These are phyloP conservation scores for Alternaria gansuensis DNA, from an alignment of 2,329 filamentous ascomycete species.

Conservation along the genomic window DNA sequence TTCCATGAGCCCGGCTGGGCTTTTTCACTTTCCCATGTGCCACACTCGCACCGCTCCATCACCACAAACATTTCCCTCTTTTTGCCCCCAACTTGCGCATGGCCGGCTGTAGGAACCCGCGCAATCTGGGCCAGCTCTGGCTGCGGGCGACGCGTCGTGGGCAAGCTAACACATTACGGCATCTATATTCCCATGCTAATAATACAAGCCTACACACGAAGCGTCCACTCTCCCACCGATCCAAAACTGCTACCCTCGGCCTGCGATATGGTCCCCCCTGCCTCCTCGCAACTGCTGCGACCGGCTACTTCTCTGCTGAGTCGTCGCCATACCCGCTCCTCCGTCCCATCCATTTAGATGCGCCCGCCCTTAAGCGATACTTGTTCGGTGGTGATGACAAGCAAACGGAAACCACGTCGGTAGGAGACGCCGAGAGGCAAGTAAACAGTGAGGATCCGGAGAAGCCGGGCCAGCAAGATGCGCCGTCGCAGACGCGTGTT, in stretches of 20 bases:
- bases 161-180: conserved; percentile 26
- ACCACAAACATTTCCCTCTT: conserved; percentile 6
- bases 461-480: conserved; percentile 43
- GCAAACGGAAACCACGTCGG: conserved; percentile 31
- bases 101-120: conserved; percentile 38
- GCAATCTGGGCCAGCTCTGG: conserved; percentile 40
- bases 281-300: conserved; percentile 38
- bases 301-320: conserved; percentile 32
- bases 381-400: conserved; percentile 19
- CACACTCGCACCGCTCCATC: neutral
- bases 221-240: conserved; percentile 22
- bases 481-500: conserved; percentile 48
- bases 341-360: conserved; percentile 42
- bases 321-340: conserved; percentile 27
- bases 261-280: conserved; percentile 45
- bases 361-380: conserved; percentile 38
- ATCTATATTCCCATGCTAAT: conserved; percentile 18
- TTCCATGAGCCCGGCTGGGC: conserved; percentile 34
- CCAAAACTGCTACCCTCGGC: conserved; percentile 25
- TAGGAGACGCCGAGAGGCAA: conserved; percentile 30
- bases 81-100: conserved; percentile 25
- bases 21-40: conserved; percentile 15
- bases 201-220: conserved; percentile 36
- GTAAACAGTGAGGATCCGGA: conserved; percentile 22
- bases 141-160: conserved; percentile 41